A percentile compares a stretch with the other conserved stretches of the same genome.
phyloP scores from a whole-genome alignment of 169 alveolate species.

The Plasmodium reichenowi region DNA sequence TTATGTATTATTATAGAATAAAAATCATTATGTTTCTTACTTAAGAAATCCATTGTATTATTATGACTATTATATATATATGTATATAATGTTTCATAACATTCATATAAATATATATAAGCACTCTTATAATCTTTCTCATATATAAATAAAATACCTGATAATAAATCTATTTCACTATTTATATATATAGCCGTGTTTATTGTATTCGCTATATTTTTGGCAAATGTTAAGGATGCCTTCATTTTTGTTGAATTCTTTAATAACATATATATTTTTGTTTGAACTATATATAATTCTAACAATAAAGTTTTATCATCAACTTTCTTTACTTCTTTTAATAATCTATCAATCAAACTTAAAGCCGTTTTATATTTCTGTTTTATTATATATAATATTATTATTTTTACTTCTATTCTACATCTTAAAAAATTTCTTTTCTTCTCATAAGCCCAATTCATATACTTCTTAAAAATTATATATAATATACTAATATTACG shows the following conservation, averaged over 20 bases:
- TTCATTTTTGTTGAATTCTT: conserved; percentile 94
- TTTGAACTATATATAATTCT: conserved; percentile 94
- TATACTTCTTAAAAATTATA: conserved; percentile 91
- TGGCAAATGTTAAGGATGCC: conserved; percentile 95
- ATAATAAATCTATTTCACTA: conserved; percentile 96
- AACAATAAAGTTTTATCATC: conserved; percentile 95
- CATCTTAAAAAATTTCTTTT: conserved; percentile 94
- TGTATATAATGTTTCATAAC: conserved; percentile 95
- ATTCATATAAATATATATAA: conserved; percentile 96
- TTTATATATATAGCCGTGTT: conserved; percentile 95
- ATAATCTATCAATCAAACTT: conserved; percentile 88
- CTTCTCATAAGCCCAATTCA: conserved; percentile 94
- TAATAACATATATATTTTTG: conserved; percentile 93
- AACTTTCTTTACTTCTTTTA: conserved; percentile 93
- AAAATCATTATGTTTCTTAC: conserved; percentile 76
- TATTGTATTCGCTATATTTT: conserved; percentile 94
- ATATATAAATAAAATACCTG: conserved; percentile 87
- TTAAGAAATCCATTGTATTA: conserved; percentile 80
- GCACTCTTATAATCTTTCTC: conserved; percentile 95
- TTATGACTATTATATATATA: conserved; percentile 84
- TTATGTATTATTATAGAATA: conserved; percentile 55
- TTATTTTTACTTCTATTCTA: conserved; percentile 93
- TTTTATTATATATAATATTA: conserved; percentile 88
- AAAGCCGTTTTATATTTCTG: conserved; percentile 91
- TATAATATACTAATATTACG: conserved; percentile 81